phyloP scores from a whole-genome alignment of 768 basidiomycete genomes.

The Boletus subparvulus region DNA sequence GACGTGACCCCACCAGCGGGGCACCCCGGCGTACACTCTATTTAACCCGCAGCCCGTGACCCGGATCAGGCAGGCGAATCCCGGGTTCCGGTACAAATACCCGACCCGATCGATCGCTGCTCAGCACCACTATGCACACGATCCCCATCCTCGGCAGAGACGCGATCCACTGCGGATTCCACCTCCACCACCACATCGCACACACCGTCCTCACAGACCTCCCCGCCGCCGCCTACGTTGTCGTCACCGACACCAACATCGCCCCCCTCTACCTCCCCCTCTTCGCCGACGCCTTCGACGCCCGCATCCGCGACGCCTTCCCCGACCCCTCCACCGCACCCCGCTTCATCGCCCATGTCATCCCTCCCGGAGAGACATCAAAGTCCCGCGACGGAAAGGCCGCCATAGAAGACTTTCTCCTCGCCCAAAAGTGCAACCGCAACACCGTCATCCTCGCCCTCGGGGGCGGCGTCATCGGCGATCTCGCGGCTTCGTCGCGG shows the following conservation, averaged over 20 bases:
- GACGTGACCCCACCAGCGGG: too few relatives aligned
- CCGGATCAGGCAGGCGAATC: not conserved
- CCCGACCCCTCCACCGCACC: slow-evolving; percentile 37
- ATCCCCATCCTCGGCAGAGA: slow-evolving; percentile 84
- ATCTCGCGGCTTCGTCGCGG: slow-evolving; percentile 93
- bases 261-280: slow-evolving; percentile 72
- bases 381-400: slow-evolving; percentile 93
- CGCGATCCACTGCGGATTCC: slow-evolving; percentile 92
- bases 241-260: slow-evolving; percentile 91
- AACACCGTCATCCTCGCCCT: slow-evolving; percentile 92
- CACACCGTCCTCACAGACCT: slow-evolving; percentile 67
- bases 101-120: too few relatives aligned
- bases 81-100: slow-evolving; percentile 8
- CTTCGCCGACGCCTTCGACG: slow-evolving; percentile 66
- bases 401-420: slow-evolving; percentile 88
- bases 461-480: slow-evolving; percentile 96
- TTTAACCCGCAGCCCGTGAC: too few relatives aligned
- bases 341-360: slow-evolving; percentile 73
- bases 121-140: slow-evolving; percentile 32
- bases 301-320: slow-evolving; percentile 29
- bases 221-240: slow-evolving; percentile 82
- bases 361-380: slow-evolving; percentile 89
- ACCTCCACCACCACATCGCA: slow-evolving; percentile 84
- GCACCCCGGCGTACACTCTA: too few relatives aligned
- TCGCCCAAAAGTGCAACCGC: slow-evolving; percentile 84